Evolutionary conservation across 2,329 filamentous ascomycete species (phyloP), one percentile per base, ranked within the genome.

Genomic region (Cytospora chrysosperma): DNA sequence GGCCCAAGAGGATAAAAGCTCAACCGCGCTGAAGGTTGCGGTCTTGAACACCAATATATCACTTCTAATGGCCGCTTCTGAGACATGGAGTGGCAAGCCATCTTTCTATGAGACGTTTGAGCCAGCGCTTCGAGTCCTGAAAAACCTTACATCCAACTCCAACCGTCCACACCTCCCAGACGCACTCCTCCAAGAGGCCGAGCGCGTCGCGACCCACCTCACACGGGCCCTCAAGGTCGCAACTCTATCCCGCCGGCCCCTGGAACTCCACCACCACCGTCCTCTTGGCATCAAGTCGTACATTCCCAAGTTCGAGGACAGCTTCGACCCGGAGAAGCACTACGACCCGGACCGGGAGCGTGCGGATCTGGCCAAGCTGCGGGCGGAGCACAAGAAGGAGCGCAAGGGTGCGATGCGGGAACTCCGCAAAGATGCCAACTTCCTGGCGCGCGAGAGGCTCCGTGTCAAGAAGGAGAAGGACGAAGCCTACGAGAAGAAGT

Each of bases 311-410:
- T 99, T 98, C 79, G 95, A 98, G 79, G 94, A 97, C 74, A 84
- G 86, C 63, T 99, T 93, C 84, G 95, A 96, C 75, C 95, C 95
- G 3, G 87, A 91, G 79, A 94, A 93, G 79, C 95, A 98, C 83
- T 98, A 99, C 85, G 96, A 99, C 74, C 93, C 93, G 0, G 91
- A 99, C 77, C 89, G 88, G 69, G 93, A 97, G 77, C 91, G 95
- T 37, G 89, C 91, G 26, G 93, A 97, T 73, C 78, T 90, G 66
- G 88, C 88, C 73, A 95, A 93, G 76, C 84, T 99, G 72, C 88
- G 88, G 79, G 88, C 88, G 67, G 94, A 98, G 80, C 91, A 93
- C 85, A 97, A 96, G 87, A 87, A 90, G 73, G 95, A 99, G 83
- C 86, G 87, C 76, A 99, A 99, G 85, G 94, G 93, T 1, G 94